phyloP scores from a whole-genome alignment of 1,284 basidiomycete genomes.

The Schizophyllum commune region DNA sequence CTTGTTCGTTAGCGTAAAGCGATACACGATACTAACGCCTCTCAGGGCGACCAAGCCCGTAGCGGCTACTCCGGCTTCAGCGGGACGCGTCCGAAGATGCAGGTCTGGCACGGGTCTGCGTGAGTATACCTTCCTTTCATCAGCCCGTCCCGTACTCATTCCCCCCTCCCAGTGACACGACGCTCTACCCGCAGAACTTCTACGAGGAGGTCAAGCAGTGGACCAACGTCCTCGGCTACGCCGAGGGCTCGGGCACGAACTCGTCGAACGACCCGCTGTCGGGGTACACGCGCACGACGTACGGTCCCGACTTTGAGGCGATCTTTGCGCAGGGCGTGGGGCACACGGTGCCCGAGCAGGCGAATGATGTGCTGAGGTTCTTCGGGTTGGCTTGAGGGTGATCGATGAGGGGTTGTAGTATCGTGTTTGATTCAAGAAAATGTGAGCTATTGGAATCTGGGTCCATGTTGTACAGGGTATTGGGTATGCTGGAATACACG shows the following conservation, averaged over 20 bases:
- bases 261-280: constrained; percentile 26
- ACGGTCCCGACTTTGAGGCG: constrained; percentile 36
- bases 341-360: constrained; percentile 35
- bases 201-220: constrained; percentile 40
- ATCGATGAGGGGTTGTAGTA: too few relatives aligned
- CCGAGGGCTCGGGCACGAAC: constrained; percentile 29
- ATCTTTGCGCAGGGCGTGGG: constrained; percentile 34
- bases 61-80: constrained; percentile 41
- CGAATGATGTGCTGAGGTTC: constrained; percentile 27
- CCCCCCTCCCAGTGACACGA: constrained; percentile 36
- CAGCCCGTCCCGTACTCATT: too few relatives aligned
- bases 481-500: too few relatives aligned
- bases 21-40: too few relatives aligned
- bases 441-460: too few relatives aligned
- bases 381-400: constrained; percentile 22
- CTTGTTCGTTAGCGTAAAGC: background rate
- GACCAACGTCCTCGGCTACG: constrained; percentile 37
- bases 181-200: constrained; percentile 43
- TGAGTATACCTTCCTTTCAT: too few relatives aligned
- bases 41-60: constrained; percentile 36
- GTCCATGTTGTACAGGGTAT: too few relatives aligned
- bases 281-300: constrained; percentile 33
- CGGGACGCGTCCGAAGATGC: constrained; percentile 41
- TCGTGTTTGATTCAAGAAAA: too few relatives aligned
- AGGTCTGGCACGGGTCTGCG: constrained; percentile 47